Percentiles rank a stretch among this genome's conserved stretches.
Conservation (phyloP, 2,329 filamentous ascomycete genomes). For the Phialophora verrucosa region DNA sequence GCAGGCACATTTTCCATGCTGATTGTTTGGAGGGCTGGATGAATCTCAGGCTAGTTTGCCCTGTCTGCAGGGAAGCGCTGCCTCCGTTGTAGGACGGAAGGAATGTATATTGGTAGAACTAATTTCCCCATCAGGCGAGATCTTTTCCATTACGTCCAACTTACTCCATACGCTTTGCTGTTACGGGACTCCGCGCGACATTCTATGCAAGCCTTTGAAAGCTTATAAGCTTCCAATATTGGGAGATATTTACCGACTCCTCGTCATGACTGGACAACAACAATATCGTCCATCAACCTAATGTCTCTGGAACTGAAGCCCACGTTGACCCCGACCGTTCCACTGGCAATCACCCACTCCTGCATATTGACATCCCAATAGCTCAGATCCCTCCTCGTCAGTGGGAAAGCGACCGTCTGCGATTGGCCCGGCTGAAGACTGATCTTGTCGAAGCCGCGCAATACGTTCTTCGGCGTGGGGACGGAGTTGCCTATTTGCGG, state of each 20-base stretch:
- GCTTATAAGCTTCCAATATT: background rate
- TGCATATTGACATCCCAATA: slow-evolving; percentile 66
- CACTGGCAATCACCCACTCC: slow-evolving; percentile 58
- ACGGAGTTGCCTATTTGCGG: slow-evolving; percentile 42
- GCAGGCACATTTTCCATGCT: slow-evolving; percentile 93
- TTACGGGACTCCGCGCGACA: background rate
- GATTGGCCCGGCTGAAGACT: slow-evolving; percentile 56
- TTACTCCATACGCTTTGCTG: background rate
- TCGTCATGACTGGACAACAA: background rate
- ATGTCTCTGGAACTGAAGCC: slow-evolving; percentile 38
- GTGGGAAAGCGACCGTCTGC: slow-evolving; percentile 56
- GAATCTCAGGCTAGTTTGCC: slow-evolving; percentile 88
- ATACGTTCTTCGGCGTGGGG: slow-evolving; percentile 63
- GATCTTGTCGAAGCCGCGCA: slow-evolving; percentile 69
- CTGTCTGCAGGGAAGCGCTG: slow-evolving; percentile 88
- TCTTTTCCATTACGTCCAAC: background rate
- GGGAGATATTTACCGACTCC: background rate
- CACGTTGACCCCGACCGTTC: slow-evolving; percentile 23
- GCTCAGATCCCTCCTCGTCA: slow-evolving; percentile 67
- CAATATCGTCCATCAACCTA: background rate
- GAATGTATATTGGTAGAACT: background rate
- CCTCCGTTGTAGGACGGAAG: slow-evolving; percentile 70
- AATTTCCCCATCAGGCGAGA: background rate
- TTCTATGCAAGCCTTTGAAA: background rate
- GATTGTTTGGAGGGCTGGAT: slow-evolving; percentile 95